Evolutionary conservation across 371 early-diverging fungal genomes (phyloP).

Genomic region (Encephalitozoon cuniculi): DNA sequence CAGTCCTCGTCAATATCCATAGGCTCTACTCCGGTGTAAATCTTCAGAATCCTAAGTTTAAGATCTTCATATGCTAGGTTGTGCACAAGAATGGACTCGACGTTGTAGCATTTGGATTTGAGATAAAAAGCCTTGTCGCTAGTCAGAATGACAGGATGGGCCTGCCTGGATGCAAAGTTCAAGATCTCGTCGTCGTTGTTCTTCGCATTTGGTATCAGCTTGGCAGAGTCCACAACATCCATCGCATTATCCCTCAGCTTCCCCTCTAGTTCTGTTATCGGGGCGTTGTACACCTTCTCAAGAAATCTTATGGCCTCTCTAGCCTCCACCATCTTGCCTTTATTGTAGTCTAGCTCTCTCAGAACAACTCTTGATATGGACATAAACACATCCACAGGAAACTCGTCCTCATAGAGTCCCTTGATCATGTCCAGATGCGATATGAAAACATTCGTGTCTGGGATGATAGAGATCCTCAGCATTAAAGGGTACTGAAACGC

Average conservation of each 20-base stretch:
- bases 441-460: slow-evolving; percentile 52
- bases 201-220: not conserved
- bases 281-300: not conserved
- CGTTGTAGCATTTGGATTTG: slow-evolving; percentile 33
- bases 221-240: slow-evolving; percentile 18
- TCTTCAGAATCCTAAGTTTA: slow-evolving; percentile 4
- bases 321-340: slow-evolving; percentile 7
- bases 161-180: slow-evolving; percentile 9
- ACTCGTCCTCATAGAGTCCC: not conserved
- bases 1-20: slow-evolving; percentile 13
- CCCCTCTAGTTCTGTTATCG: slow-evolving; percentile 39
- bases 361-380: slow-evolving; percentile 39
- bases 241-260: not conserved
- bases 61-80: not conserved
- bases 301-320: slow-evolving; percentile 36
- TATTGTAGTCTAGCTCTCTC: slow-evolving; percentile 34
- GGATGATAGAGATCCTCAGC: slow-evolving; percentile 31
- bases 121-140: slow-evolving; percentile 31
- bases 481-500: slow-evolving; percentile 8
- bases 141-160: slow-evolving; percentile 41
- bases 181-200: slow-evolving; percentile 49
- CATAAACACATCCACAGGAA: slow-evolving; percentile 7
- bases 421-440: slow-evolving; percentile 25
- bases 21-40: slow-evolving; percentile 15
- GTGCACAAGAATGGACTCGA: slow-evolving; percentile 23